Percentiles rank a stretch among this genome's conserved stretches.
Evolutionary conservation across 139 green algal genomes (phyloP).

Genomic region (Micractinium conductrix): DNA sequence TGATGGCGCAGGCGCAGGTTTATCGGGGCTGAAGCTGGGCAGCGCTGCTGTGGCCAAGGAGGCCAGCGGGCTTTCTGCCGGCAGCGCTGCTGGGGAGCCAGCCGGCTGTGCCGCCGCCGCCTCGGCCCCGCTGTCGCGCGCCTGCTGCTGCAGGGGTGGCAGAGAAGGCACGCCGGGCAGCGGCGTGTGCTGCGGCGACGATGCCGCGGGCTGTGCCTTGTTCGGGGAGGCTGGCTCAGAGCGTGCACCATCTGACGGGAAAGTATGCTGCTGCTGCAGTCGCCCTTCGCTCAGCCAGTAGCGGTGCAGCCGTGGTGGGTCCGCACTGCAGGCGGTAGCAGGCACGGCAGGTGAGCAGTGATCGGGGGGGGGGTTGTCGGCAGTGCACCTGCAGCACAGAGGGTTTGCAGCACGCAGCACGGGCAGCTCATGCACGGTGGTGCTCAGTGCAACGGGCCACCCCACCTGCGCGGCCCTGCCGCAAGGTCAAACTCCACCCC

Average conservation of each 20-base stretch:
- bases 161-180: neutral
- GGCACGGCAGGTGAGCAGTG: too few relatives aligned
- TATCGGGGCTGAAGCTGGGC: slow-evolving; percentile 29
- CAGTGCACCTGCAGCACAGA: too few relatives aligned
- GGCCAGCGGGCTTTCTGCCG: slow-evolving; percentile 14
- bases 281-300: slow-evolving; percentile 9
- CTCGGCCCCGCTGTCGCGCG: neutral
- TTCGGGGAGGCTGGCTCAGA: too few relatives aligned
- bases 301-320: neutral
- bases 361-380: too few relatives aligned
- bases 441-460: too few relatives aligned
- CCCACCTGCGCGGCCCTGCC: neutral
- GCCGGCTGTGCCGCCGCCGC: neutral
- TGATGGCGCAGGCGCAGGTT: neutral
- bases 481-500: neutral
- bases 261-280: neutral
- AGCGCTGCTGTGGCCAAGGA: slow-evolving; percentile 20
- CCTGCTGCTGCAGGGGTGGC: neutral
- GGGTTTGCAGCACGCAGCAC: neutral
- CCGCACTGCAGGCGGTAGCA: neutral
- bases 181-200: neutral
- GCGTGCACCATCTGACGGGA: too few relatives aligned
- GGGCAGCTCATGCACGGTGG: neutral
- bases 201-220: neutral
- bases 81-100: neutral